phyloP scores from a whole-genome alignment of 1,284 basidiomycete species.

The Ustilago sp. region DNA sequence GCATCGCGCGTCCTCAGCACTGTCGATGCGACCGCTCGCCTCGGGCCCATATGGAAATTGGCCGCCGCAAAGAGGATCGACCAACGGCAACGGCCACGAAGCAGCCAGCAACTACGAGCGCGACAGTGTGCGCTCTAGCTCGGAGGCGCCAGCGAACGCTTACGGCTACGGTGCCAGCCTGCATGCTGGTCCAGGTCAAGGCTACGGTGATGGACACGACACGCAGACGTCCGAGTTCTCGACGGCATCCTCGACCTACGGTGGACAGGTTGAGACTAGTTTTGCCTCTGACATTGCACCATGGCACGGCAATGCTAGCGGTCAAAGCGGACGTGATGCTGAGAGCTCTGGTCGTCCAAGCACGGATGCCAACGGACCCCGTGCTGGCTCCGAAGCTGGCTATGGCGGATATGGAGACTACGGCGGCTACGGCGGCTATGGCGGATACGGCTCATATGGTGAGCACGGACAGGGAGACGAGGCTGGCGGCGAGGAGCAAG shows the following conservation, averaged over 20 bases:
- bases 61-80: constrained; percentile 31
- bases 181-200: constrained; percentile 15
- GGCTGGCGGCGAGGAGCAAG: constrained; percentile 22
- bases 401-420: constrained; percentile 34
- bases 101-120: constrained; percentile 35
- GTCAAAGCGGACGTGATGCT: constrained; percentile 12
- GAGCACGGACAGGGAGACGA: constrained; percentile 18
- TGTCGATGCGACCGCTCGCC: constrained; percentile 45
- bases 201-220: constrained; percentile 19
- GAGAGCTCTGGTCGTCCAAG: constrained; percentile 34
- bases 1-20: constrained; percentile 49
- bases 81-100: constrained; percentile 24
- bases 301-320: constrained; percentile 26
- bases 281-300: constrained; percentile 36
- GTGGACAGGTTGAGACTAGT: constrained; percentile 38
- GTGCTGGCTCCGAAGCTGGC: constrained; percentile 24
- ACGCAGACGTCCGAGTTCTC: constrained; percentile 33
- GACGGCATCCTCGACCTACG: constrained; percentile 35
- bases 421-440: constrained; percentile 28
- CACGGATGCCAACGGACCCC: constrained; percentile 15
- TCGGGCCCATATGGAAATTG: constrained; percentile 51
- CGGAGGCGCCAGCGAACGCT: constrained; percentile 19
- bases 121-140: constrained; percentile 35
- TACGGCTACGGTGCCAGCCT: constrained; percentile 22
- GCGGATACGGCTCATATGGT: constrained; percentile 34